phyloP scores from a whole-genome alignment of 139 green algal species.

The Microglena sp. region DNA sequence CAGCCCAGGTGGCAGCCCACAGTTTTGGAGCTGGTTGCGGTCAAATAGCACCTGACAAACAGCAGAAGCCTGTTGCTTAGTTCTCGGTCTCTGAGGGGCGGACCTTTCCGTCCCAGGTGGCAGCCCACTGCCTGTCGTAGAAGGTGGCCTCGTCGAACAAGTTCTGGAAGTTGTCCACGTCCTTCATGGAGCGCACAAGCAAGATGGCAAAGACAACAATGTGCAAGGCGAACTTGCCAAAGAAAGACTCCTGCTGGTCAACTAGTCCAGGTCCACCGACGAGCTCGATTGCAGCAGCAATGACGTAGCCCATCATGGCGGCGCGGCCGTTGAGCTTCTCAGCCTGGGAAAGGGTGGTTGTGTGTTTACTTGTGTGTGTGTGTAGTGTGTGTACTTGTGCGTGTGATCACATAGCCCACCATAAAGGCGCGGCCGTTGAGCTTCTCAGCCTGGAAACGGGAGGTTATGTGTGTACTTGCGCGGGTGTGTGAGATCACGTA shows the following conservation, averaged over 20 bases:
- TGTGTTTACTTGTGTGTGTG: too few relatives aligned
- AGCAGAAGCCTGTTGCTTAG: too few relatives aligned
- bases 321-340: conserved; percentile 93
- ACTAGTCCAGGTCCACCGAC: conserved; percentile 67
- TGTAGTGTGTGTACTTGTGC: too few relatives aligned
- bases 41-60: too few relatives aligned
- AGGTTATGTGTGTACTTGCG: too few relatives aligned
- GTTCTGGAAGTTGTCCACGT: conserved; percentile 71
- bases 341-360: too few relatives aligned
- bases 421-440: conserved; percentile 89
- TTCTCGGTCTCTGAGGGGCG: conserved; percentile 56
- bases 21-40: too few relatives aligned
- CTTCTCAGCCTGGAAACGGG: conserved; percentile 92
- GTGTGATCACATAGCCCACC: too few relatives aligned
- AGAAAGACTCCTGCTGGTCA: conserved; percentile 86
- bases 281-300: conserved; percentile 71
- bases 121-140: conserved; percentile 85
- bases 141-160: conserved; percentile 88
- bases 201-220: conserved; percentile 73
- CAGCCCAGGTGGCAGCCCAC: too few relatives aligned
- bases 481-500: too few relatives aligned
- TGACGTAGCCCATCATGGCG: conserved; percentile 85
- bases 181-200: conserved; percentile 46
- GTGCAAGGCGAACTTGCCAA: conserved; percentile 82
- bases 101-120: conserved; percentile 60